A percentile compares a stretch with the other conserved stretches of the same genome.
Evolutionary conservation across 2,329 filamentous ascomycete species (phyloP).

Genomic region (Neophaeococcomyces mojaviensis): DNA sequence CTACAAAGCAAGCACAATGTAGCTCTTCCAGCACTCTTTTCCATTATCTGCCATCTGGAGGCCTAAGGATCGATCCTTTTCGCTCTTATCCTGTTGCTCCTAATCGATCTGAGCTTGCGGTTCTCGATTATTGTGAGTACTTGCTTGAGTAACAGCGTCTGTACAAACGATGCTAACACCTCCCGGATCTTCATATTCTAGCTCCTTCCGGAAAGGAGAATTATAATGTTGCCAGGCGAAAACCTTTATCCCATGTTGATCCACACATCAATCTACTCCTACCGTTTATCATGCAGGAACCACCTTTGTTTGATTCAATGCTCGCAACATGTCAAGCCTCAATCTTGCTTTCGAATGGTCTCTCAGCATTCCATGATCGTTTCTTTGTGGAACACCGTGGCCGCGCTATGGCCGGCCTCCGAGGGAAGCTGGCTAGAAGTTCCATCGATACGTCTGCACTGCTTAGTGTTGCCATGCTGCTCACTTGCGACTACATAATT

Average conservation of each 20-base stretch:
- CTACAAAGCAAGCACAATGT: too few relatives aligned
- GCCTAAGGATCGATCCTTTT: constrained; percentile 3
- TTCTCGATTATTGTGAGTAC: constrained; percentile 2
- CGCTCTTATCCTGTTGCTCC: neutral
- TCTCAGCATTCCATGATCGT: constrained; percentile 14
- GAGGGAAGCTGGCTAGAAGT: constrained; percentile 11
- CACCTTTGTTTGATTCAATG: constrained; percentile 20
- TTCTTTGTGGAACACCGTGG: constrained; percentile 21
- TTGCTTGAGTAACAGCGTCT: neutral
- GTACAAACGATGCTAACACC: neutral
- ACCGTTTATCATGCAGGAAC: constrained; percentile 17
- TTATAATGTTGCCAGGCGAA: too few relatives aligned
- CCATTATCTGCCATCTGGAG: neutral
- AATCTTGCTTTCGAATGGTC: constrained; percentile 16
- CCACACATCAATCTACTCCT: constrained; percentile 19
- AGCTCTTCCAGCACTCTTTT: neutral
- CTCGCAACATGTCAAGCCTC: constrained; percentile 19
- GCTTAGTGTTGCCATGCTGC: constrained; percentile 18
- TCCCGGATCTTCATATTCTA: neutral
- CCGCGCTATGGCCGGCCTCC: constrained; percentile 16
- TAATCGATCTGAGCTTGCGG: constrained; percentile 2
- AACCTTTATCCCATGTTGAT: constrained; percentile 4
- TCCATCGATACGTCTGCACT: constrained; percentile 15
- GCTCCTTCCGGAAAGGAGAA: neutral
- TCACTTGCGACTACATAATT: constrained; percentile 20